Conservation (phyloP, 495 filamentous ascomycete species). For the Usnea hakonensis region DNA sequence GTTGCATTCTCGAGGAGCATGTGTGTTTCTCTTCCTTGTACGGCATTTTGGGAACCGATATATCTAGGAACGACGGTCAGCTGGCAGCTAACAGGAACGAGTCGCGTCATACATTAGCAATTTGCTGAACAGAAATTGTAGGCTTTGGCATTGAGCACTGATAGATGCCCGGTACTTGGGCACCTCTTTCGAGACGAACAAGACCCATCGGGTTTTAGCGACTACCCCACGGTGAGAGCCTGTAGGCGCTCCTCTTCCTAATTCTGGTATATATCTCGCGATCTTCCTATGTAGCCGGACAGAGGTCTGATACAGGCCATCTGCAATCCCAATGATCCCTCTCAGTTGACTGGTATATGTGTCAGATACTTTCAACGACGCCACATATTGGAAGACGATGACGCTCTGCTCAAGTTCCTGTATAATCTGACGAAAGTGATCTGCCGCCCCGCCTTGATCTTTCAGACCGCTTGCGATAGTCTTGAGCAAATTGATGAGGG, state of each 20-base stretch:
- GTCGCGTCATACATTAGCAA: not conserved
- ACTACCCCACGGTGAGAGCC: not conserved
- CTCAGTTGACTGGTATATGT: not conserved
- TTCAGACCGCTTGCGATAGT: not conserved
- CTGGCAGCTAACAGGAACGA: not conserved
- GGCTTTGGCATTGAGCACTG: not conserved
- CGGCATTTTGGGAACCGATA: not conserved
- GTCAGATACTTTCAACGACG: not conserved
- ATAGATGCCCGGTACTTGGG: not conserved
- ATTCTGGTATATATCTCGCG: not conserved
- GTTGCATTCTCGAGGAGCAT: not conserved
- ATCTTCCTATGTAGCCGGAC: not conserved
- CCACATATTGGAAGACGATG: not conserved
- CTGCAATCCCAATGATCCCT: not conserved
- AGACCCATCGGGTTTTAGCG: not conserved
- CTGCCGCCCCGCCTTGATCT: not conserved
- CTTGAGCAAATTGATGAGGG: not conserved
- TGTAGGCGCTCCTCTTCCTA: not conserved
- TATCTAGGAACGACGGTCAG: not conserved
- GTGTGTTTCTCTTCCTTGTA: not conserved
- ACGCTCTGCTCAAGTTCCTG: not conserved
- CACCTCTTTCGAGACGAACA: not conserved
- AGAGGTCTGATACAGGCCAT: not conserved
- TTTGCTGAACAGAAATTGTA: not conserved
- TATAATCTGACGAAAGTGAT: not conserved